Evolutionary conservation across 352 stramenopile species (phyloP).

Genomic region (Globisporangium canariense): DNA sequence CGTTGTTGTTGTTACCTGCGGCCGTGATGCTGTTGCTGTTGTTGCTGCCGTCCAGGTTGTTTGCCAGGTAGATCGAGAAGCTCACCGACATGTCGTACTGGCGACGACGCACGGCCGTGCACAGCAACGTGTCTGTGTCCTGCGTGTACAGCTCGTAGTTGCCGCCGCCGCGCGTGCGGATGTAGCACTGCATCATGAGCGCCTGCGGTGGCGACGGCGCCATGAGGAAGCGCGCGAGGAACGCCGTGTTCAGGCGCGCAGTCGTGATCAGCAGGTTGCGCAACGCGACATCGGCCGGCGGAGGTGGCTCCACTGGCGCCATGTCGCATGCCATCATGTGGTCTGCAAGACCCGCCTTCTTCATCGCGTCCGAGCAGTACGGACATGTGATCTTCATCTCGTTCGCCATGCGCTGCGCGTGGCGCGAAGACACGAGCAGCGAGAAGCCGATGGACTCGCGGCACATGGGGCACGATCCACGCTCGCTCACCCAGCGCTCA

Average conservation of each 20-base stretch:
- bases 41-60: constrained; percentile 36
- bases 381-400: constrained; percentile 77
- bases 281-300: constrained; percentile 65
- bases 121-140: constrained; percentile 72
- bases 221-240: constrained; percentile 56
- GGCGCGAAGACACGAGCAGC: constrained; percentile 55
- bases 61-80: constrained; percentile 71
- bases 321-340: constrained; percentile 67
- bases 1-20: constrained; percentile 13
- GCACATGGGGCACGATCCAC: constrained; percentile 81
- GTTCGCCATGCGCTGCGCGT: constrained; percentile 82
- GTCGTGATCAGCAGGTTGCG: constrained; percentile 56
- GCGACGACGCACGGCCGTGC: constrained; percentile 68
- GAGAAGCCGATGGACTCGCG: constrained; percentile 69
- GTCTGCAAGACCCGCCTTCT: constrained; percentile 64
- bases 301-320: constrained; percentile 67
- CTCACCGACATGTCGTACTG: constrained; percentile 89
- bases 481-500: constrained; percentile 79
- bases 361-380: constrained; percentile 66
- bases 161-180: constrained; percentile 71
- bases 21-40: constrained; percentile 15
- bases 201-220: constrained; percentile 53
- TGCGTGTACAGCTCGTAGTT: constrained; percentile 87
- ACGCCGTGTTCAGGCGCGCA: constrained; percentile 49
- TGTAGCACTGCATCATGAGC: constrained; percentile 87